Evolutionary conservation across 768 basidiomycete genomes (phyloP), one percentile per base, ranked within the genome.

Genomic region (Boletus insuetus): DNA sequence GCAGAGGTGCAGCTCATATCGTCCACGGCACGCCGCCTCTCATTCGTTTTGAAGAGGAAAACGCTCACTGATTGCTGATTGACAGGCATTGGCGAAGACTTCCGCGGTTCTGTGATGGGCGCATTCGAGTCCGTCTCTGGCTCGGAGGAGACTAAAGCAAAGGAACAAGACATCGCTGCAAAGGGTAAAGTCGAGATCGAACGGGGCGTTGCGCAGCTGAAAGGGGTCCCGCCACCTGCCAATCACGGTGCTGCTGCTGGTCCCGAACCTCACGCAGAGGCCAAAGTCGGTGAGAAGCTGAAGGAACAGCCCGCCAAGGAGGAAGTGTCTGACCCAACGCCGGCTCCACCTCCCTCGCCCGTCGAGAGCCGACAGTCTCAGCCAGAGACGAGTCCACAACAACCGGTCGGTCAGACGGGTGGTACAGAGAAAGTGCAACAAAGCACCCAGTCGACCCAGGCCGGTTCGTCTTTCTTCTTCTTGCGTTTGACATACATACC

Each of bases 51-150:
- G 11, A 5, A 35, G 34, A 1, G 13, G 38, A 7, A 16, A 8
- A 39, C 38, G 17, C 38, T 35, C 34, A 35, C 34, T 14, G n/a
- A 12, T 14, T 17, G 7, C 38, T 11, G 38, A n/a, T 17, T 3
- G 13, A 51, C 54, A 77, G 80, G 80, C 4, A 29, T 75, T 1
- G 77, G 78, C 8, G 80, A 82, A 37, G 74, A 68, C 41, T 53
- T 81, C 6, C 74, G 79, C 24, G 81, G 81, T 8, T 72, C 77
- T 0, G 54, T 72, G 10, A 60, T 80, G 44, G 73, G 74, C 12
- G 72, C 73, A 4, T 56, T 79, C 11, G 79, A 81, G 51, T 66
- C 68, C 1, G 37, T 73, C 11, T 59, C 69, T 3, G 58, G 58
- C 26, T 47, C 61, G 2, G 63, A 67, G 6, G 59, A 67, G 13